Conservation (phyloP, 139 green algal species). For the Klebsormidium nitens region DNA sequence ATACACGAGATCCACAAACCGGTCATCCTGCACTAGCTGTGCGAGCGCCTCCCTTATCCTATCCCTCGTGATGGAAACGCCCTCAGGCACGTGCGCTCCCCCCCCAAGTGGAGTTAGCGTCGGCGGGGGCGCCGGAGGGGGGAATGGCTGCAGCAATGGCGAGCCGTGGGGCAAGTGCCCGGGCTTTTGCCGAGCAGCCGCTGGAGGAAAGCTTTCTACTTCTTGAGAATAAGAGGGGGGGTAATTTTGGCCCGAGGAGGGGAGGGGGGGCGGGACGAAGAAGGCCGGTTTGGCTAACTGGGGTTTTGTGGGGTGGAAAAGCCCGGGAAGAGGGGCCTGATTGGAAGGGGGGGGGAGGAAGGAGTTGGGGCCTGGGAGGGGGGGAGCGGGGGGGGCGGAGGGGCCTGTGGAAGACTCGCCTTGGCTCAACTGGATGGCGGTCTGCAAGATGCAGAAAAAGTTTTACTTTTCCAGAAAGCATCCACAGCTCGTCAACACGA, state of each 20-base stretch:
- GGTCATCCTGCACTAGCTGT: slow-evolving; percentile 19
- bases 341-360: slow-evolving; percentile 2
- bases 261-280: slow-evolving; percentile 5
- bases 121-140: slow-evolving; percentile 5
- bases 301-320: neutral
- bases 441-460: neutral
- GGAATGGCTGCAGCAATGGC: slow-evolving; percentile 21
- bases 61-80: neutral
- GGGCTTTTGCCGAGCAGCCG: neutral
- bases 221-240: neutral
- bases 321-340: neutral
- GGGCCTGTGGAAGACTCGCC: neutral
- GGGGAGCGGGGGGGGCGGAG: too few species aligned
- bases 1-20: slow-evolving; percentile 33
- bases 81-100: neutral
- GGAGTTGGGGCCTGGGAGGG: neutral
- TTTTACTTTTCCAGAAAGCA: neutral
- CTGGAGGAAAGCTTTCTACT: neutral
- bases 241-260: neutral
- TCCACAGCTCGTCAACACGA: neutral
- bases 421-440: neutral
- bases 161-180: neutral
- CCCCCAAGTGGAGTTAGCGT: neutral
- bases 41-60: neutral
- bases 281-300: slow-evolving; percentile 5